Evolutionary conservation across 371 early-diverging fungal genomes (phyloP), one percentile per base, ranked within the genome.

Genomic region (Smittium culicis): DNA sequence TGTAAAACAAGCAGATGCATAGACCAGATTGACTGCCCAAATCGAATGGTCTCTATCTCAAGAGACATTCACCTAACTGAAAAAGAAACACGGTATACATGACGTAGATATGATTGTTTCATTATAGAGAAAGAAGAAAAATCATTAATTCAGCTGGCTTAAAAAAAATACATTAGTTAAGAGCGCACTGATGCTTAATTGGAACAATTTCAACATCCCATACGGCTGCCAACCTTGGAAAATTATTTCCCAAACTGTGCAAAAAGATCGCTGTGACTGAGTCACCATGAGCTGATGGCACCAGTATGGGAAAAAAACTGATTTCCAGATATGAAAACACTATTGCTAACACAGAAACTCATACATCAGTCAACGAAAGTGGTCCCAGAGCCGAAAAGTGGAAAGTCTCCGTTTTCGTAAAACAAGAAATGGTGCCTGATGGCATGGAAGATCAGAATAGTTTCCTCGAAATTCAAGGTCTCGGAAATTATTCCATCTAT

Each of bases 51-150:
- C 3, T 27, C 65, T 70, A 16, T 57, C 67, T 1, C 34, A n/a
- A 8, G 35, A 2, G n/a, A 54, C 54, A 28, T 70, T 70, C 57
- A 11, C 16, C 2, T 29, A 17, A 3, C 35, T 56, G 0, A 32
- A 64, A 0, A 14, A 30, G 35, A 2, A 33, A 0, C 29, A 66
- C 29, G 67, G 65, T 17, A 29, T 2, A 3, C 5, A 67, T 24
- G 24, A 28, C 8, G 64, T 79, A 5, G 77, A 79, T 60, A 70
- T 69, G 27, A 77, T 79, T 61, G 77, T 73, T 1, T 35, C 73
- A 1, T 29, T 66, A 27, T 65, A 58, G 31, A 69, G 27, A 57
- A 69, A 35, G 66, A 27, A 63, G 35, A 14, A 69, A 1, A 29
- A 27, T 30, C 1, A 16, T 20, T 77, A 34, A 45, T 74, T 73